Conservation (phyloP, 2,329 filamentous ascomycete genomes). For the Penicillium griseofulvum region DNA sequence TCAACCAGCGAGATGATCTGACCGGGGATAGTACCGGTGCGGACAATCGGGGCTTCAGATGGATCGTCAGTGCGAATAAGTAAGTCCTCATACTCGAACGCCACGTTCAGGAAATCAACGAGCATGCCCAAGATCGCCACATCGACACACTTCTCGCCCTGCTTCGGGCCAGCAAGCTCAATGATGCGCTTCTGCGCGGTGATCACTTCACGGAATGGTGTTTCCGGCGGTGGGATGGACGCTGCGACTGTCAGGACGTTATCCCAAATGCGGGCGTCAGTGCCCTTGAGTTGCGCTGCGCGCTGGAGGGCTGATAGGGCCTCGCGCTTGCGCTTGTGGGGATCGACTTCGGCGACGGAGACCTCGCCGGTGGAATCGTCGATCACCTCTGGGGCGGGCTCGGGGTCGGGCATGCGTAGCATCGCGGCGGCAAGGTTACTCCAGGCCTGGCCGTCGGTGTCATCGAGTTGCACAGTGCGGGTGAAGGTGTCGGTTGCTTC, state of each 20-base stretch:
- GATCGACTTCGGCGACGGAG: slow-evolving; percentile 42
- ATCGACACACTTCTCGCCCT: slow-evolving; percentile 77
- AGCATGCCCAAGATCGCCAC: slow-evolving; percentile 68
- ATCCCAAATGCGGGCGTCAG: slow-evolving; percentile 93
- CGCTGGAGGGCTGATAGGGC: slow-evolving; percentile 82
- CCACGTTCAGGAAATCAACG: slow-evolving; percentile 65
- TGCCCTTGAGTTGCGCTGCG: slow-evolving; percentile 76
- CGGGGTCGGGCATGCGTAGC: slow-evolving; percentile 50
- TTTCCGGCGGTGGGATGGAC: slow-evolving; percentile 66
- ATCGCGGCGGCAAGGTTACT: slow-evolving; percentile 88
- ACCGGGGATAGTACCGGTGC: slow-evolving; percentile 52
- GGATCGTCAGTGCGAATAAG: slow-evolving; percentile 38
- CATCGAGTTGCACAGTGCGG: slow-evolving; percentile 78
- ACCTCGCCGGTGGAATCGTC: slow-evolving; percentile 28
- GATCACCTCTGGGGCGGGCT: slow-evolving; percentile 27
- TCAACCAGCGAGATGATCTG: slow-evolving; percentile 70
- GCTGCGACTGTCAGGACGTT: slow-evolving; percentile 87
- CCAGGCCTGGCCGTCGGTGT: slow-evolving; percentile 88
- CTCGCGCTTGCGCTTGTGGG: slow-evolving; percentile 65
- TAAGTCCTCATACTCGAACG: slow-evolving; percentile 40
- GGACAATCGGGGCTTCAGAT: slow-evolving; percentile 36
- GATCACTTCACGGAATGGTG: slow-evolving; percentile 69
- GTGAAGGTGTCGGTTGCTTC: slow-evolving; percentile 81
- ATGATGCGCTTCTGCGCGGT: slow-evolving; percentile 72
- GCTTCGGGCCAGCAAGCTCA: slow-evolving; percentile 63